Evolutionary conservation across 208 protist species (phyloP).

Genomic region (Trypanosoma cruzi): DNA sequence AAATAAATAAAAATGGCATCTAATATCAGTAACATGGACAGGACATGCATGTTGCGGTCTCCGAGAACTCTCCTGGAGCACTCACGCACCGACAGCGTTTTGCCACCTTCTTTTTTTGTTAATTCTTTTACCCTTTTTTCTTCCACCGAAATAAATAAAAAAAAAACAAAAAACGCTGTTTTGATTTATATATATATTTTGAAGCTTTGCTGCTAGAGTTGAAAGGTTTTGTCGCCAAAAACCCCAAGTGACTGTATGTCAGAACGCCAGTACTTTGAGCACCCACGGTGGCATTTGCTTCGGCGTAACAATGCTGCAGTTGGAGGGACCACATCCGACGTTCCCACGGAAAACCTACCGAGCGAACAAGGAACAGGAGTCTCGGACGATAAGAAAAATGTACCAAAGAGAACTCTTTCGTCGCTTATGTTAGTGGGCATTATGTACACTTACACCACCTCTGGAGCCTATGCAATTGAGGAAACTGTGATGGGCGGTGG

Average conservation of each 20-base stretch:
- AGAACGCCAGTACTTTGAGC: conserved; percentile 67
- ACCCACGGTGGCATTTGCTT: conserved; percentile 58
- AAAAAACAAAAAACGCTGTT: too few relatives aligned
- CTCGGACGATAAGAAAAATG: conserved; percentile 5
- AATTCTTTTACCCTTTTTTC: too few relatives aligned
- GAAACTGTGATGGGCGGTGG: conserved; percentile 82
- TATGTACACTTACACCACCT: conserved; percentile 85
- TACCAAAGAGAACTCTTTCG: conserved; percentile 36
- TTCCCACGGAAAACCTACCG: background rate
- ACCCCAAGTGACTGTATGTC: background rate
- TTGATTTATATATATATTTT: too few relatives aligned
- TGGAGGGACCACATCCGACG: background rate
- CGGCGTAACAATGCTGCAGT: conserved; percentile 1
- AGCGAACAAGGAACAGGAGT: background rate
- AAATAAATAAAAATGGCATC: too few relatives aligned
- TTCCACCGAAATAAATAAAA: too few relatives aligned
- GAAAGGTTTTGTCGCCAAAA: background rate
- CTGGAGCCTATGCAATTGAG: conserved; percentile 80
- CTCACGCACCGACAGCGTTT: too few relatives aligned
- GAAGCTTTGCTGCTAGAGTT: too few relatives aligned
- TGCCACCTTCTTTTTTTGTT: too few relatives aligned
- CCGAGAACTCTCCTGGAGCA: too few relatives aligned
- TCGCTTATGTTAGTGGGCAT: conserved; percentile 69
- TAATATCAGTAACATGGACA: too few relatives aligned
- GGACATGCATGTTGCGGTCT: too few relatives aligned